Conservation (phyloP, 139 green algal genomes). For the Microglena sp. region DNA sequence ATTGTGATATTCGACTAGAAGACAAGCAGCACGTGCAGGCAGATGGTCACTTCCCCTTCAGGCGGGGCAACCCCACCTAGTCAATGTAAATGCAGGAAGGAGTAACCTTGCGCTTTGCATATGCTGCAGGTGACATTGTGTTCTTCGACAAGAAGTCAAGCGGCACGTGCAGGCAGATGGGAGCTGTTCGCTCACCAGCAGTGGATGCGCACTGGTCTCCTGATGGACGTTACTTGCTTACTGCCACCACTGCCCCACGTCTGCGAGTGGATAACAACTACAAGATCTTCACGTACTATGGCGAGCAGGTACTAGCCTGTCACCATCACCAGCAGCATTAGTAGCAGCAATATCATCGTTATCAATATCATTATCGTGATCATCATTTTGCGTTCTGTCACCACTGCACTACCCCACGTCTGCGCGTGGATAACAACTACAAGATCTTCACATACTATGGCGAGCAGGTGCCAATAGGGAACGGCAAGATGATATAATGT, state of each 20-base stretch:
- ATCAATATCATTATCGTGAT: too few species aligned
- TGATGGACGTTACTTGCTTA: slow-evolving; percentile 72
- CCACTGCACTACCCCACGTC: slow-evolving; percentile 63
- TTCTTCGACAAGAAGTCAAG: slow-evolving; percentile 78
- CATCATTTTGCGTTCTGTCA: too few species aligned
- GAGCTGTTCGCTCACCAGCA: slow-evolving; percentile 22
- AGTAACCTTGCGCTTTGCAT: not conserved
- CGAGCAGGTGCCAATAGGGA: slow-evolving; percentile 11
- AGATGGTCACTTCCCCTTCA: too few species aligned
- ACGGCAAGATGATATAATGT: too few species aligned
- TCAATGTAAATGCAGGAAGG: too few species aligned
- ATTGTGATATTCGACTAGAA: slow-evolving; percentile 82
- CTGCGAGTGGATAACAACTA: slow-evolving; percentile 90
- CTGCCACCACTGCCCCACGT: slow-evolving; percentile 72
- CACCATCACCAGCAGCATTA: not conserved
- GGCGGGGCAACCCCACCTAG: too few species aligned
- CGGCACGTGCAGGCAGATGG: slow-evolving; percentile 59
- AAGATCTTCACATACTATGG: slow-evolving; percentile 76
- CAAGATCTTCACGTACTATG: slow-evolving; percentile 76
- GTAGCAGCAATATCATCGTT: slow-evolving; percentile 42
- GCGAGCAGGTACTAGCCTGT: slow-evolving; percentile 29
- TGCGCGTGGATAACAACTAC: slow-evolving; percentile 88
- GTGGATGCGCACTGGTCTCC: slow-evolving; percentile 73
- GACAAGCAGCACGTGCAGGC: slow-evolving; percentile 49
- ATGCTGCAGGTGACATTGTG: slow-evolving; percentile 70